Base-by-base conservation (phyloP, 805 yeast genomes). In the Candida sphagnicola region DNA sequence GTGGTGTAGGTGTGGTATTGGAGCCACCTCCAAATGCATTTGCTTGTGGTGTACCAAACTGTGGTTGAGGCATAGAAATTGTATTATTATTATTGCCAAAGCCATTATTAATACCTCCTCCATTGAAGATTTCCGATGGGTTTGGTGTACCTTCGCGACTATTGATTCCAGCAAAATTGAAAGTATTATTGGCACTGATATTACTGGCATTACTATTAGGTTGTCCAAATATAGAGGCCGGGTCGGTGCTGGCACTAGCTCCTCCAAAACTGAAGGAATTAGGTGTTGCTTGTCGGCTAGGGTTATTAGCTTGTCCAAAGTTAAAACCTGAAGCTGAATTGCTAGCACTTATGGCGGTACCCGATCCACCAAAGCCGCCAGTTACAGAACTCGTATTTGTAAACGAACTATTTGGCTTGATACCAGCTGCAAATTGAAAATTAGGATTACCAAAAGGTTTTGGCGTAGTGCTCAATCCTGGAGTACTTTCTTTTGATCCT, bases 121-220 rank as follows among this genome's bases (percentile, higher is more conserved):
- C 25, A 8, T 61, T 61, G 39, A 61, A 61, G 8, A 59, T 53
- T 30, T 47, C 39, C 1, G 66, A 53, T 2, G 66, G 66, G 34
- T 59, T 64, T 4, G 61, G 62, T 4, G 61, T 54, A 4, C 53
- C 45, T 36, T 52, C 58, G 32, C 47, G 47, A 29, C 52, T 49
- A 12, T 39, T 44, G 26, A 39, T 34, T 10, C 53, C 51, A 8
- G 49, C 44, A 30, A 52, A 52, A 30, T 43, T 49, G 33, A 52
- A 52, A 14, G 35, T 29, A 18, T 10, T 15, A 13, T 26, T 2
- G 12, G 31, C 23, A 25, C 21, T 26, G 8, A 5, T 18, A 28
- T 26, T 26, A 8, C 17, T n/a, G 12, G 16, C 21, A 18, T 14
- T 16, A 23, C 13, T 34, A 11, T n/a, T 16, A 11, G 29, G 8